Conservation (phyloP, 768 basidiomycete species). For the Termitomyces sp. region DNA sequence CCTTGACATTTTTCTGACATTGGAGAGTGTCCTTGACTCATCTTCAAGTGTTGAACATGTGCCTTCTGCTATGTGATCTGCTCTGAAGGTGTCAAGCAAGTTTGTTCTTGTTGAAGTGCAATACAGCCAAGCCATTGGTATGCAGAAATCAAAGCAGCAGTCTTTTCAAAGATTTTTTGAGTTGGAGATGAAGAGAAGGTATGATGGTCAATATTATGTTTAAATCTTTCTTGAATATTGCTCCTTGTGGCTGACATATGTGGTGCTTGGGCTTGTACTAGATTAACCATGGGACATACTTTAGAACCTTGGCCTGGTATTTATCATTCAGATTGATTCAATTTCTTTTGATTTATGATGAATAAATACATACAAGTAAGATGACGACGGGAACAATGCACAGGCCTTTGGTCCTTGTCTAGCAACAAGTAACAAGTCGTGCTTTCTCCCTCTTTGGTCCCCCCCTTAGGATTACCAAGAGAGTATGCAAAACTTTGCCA, state of each 20-base stretch:
- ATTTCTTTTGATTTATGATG: too few relatives aligned
- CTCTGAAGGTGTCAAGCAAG: neutral
- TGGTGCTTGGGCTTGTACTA: neutral
- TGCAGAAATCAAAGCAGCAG: conserved; percentile 4
- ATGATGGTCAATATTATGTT: neutral
- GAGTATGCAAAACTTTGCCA: too few relatives aligned
- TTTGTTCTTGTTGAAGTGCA: neutral
- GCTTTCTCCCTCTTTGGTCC: too few relatives aligned
- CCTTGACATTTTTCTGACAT: conserved; percentile 1
- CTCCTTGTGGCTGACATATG: neutral
- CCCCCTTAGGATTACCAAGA: too few relatives aligned
- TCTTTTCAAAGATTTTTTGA: conserved; percentile 9
- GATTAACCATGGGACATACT: neutral
- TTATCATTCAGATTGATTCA: too few relatives aligned
- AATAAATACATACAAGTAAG: too few relatives aligned
- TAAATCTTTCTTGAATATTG: neutral
- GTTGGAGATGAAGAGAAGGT: neutral
- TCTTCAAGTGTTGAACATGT: neutral
- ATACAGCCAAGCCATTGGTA: neutral
- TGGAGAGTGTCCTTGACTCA: neutral
- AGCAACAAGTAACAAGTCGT: too few relatives aligned
- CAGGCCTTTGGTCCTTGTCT: too few relatives aligned
- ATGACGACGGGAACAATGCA: too few relatives aligned
- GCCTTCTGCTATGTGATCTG: neutral
- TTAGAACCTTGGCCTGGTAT: too few relatives aligned